Evolutionary conservation across 169 alveolate genomes (phyloP), one percentile per base, ranked within the genome.

Genomic region (Babesia microti): DNA sequence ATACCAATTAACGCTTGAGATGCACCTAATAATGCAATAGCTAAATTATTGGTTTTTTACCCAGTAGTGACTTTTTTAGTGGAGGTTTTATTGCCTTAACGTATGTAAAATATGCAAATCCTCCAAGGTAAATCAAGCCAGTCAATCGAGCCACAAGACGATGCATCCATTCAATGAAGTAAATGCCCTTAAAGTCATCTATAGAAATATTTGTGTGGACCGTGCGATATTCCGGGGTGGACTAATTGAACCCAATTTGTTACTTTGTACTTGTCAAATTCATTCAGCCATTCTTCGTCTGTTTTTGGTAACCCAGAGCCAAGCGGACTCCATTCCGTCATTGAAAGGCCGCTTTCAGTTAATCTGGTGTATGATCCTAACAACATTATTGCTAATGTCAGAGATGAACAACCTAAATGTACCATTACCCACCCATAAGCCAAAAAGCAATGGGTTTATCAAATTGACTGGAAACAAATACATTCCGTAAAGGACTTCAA

Each of bases 361-460:
- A 89, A 80, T 27, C 96, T 26, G 14, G 92, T 89, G 60, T 87
- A 87, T 7, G 94, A 94, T 19, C 96, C 96, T 33, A 83, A 41
- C 11, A 78, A 43, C 54, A 87, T 72, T 34, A 87, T 70, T 0
- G 69, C 71, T 41, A 85, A 76, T 7, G 89, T 68, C 23, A 68
- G 46, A 11, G 68, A 68, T 42, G 83, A 61, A 30, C 79, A 76
- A 2, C 59, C 76, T 65, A 36, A 2, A 14, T 11, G 6, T 2
- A 12, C 19, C 27, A 28, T 3, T 21, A 65, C 63, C 27, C 18
- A 65, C 76, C 68, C 45, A 65, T 12, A 2, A 65, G 52, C 76
- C 76, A 65, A 26, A 27, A 37, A 3, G 68, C 76, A 5, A 65
- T 70, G 4, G 27, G 15, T 30, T 21, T 44, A 40, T 65, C 76